Percentiles rank a stretch among this genome's conserved stretches.
These are phyloP conservation scores for Gastrodia elata DNA, from an alignment of 106 monocot species.

Conservation along the genomic window DNA sequence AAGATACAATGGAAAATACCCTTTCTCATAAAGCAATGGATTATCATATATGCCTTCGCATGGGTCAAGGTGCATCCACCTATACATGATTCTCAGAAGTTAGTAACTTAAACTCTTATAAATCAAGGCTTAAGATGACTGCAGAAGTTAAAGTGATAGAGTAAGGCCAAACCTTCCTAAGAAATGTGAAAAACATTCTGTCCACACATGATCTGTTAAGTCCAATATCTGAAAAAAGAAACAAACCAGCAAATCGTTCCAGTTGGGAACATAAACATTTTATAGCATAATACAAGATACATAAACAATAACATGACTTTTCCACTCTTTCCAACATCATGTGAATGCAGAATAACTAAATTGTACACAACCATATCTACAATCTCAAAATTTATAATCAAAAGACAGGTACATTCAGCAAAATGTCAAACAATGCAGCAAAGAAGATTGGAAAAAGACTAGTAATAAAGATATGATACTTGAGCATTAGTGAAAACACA, in stretches of 20 bases:
- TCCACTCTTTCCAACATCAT: not conserved
- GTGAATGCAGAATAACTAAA: too few species aligned
- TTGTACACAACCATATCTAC: too few species aligned
- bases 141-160: slow-evolving; percentile 2
- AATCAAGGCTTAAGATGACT: not conserved
- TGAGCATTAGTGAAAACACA: too few species aligned
- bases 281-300: not conserved
- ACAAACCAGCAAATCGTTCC: not conserved
- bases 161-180: slow-evolving; percentile 47
- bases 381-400: too few species aligned
- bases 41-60: slow-evolving; percentile 91
- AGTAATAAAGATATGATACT: too few species aligned
- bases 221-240: slow-evolving; percentile 56
- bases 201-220: slow-evolving; percentile 97
- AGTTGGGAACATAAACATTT: too few species aligned
- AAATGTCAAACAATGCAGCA: too few species aligned
- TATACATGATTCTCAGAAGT: slow-evolving; percentile 19
- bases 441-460: too few species aligned
- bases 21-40: slow-evolving; percentile 89
- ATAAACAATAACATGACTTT: not conserved
- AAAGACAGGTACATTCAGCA: too few species aligned
- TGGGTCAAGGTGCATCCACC: slow-evolving; percentile 99
- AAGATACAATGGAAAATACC: slow-evolving; percentile 35
- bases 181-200: slow-evolving; percentile 70
- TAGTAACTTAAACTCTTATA: slow-evolving; percentile 5